Evolutionary conservation across 2,329 filamentous ascomycete genomes (phyloP).

Genomic region (Rhynchosporium graminicola): DNA sequence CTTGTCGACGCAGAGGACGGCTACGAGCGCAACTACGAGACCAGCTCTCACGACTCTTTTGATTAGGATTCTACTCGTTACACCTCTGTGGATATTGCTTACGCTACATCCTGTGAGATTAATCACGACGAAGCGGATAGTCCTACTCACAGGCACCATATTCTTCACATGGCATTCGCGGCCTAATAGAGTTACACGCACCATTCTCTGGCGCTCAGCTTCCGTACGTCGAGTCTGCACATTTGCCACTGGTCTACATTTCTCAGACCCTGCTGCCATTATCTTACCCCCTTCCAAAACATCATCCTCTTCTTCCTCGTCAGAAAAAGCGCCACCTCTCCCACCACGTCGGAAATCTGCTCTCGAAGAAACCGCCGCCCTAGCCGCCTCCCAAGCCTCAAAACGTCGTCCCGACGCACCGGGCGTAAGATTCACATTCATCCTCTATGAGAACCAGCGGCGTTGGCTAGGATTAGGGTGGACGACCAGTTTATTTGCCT

Average conservation of each 20-base stretch:
- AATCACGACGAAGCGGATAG: conserved; percentile 81
- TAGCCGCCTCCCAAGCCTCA: conserved; percentile 42
- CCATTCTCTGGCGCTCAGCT: conserved; percentile 86
- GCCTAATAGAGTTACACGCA: conserved; percentile 79
- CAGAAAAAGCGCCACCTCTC: conserved; percentile 33
- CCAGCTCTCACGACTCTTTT: conserved; percentile 89
- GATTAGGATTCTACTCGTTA: conserved; percentile 82
- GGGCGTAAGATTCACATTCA: conserved; percentile 93
- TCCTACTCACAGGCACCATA: conserved; percentile 84
- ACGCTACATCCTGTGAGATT: conserved; percentile 81
- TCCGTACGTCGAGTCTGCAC: conserved; percentile 68
- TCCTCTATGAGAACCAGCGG: conserved; percentile 93
- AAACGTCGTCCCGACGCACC: conserved; percentile 57
- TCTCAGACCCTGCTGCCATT: conserved; percentile 52
- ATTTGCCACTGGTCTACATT: conserved; percentile 78
- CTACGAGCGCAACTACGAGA: conserved; percentile 86
- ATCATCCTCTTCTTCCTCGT: conserved; percentile 1
- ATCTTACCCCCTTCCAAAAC: conserved; percentile 21
- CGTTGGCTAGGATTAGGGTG: conserved; percentile 94
- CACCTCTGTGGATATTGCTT: conserved; percentile 82
- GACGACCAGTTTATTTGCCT: conserved; percentile 87
- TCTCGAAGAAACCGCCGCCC: conserved; percentile 30
- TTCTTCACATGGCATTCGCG: conserved; percentile 90
- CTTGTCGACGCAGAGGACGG: conserved; percentile 83
- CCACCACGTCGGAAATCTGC: conserved; percentile 36